Evolutionary conservation across 2,329 filamentous ascomycete genomes (phyloP).

Genomic region (Arthrocladium fulminans): DNA sequence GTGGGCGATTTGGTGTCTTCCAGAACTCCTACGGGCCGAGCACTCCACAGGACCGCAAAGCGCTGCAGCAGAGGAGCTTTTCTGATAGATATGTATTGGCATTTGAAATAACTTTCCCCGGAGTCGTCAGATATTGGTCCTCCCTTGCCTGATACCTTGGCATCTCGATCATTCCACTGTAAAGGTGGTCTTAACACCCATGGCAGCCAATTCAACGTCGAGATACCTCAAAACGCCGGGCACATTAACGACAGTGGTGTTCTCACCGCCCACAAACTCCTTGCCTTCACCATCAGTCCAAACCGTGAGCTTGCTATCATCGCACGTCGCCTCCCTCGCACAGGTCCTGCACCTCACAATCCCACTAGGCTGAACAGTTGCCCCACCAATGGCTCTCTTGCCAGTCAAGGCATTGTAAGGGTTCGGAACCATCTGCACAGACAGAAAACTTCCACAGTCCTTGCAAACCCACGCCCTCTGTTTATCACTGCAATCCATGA

Average conservation of each 20-base stretch:
- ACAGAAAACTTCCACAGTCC: slow-evolving; percentile 80
- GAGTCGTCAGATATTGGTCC: too few species aligned
- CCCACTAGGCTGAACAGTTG: slow-evolving; percentile 35
- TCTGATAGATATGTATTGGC: too few species aligned
- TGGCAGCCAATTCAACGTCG: slow-evolving; percentile 89
- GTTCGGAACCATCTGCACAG: slow-evolving; percentile 54
- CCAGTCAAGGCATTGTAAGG: slow-evolving; percentile 16
- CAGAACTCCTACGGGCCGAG: too few species aligned
- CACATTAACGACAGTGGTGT: slow-evolving; percentile 85
- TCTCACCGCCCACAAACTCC: slow-evolving; percentile 77
- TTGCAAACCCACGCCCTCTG: slow-evolving; percentile 83
- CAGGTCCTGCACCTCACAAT: slow-evolving; percentile 73
- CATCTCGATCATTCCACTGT: too few species aligned
- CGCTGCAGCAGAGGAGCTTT: too few species aligned
- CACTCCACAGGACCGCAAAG: too few species aligned
- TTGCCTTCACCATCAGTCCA: slow-evolving; percentile 89
- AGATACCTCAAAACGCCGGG: slow-evolving; percentile 87
- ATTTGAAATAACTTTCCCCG: too few species aligned
- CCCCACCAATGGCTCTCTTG: slow-evolving; percentile 50
- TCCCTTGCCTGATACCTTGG: too few species aligned
- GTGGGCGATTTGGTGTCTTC: too few species aligned
- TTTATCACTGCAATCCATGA: slow-evolving; percentile 97
- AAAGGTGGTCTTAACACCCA: slow-evolving; percentile 94
- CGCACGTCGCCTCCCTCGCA: slow-evolving; percentile 53
- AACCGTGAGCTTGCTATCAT: slow-evolving; percentile 59